Conservation (phyloP, 805 yeast genomes). For the Metschnikowia proteae region DNA sequence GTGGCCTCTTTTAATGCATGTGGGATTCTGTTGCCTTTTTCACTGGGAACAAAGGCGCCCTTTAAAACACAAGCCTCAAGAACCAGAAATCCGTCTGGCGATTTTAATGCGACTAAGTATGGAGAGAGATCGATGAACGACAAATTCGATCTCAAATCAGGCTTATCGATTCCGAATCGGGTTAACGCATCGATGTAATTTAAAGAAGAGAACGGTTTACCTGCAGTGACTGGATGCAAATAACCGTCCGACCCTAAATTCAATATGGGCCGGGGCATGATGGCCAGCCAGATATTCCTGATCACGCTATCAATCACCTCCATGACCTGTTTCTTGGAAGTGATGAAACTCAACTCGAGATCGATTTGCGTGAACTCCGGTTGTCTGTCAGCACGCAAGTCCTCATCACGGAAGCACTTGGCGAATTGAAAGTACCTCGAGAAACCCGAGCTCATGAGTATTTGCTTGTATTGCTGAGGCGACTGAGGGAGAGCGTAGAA, state of each 20-base stretch:
- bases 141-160: slow-evolving; percentile 72
- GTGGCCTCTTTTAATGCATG: slow-evolving; percentile 33
- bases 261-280: slow-evolving; percentile 39
- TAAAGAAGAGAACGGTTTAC: slow-evolving; percentile 36
- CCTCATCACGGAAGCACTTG: slow-evolving; percentile 94
- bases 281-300: slow-evolving; percentile 49
- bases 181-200: slow-evolving; percentile 67
- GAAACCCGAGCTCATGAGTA: slow-evolving; percentile 91
- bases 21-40: slow-evolving; percentile 29
- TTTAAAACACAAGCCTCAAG: slow-evolving; percentile 70
- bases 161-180: slow-evolving; percentile 88
- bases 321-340: slow-evolving; percentile 61
- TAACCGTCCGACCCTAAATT: slow-evolving; percentile 29
- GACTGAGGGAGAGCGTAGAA: slow-evolving; percentile 95
- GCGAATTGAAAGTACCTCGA: slow-evolving; percentile 86
- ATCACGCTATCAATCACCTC: slow-evolving; percentile 58
- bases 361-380: slow-evolving; percentile 98
- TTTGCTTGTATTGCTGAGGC: slow-evolving; percentile 95
- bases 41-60: slow-evolving; percentile 36
- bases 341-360: slow-evolving; percentile 85
- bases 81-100: slow-evolving; percentile 52
- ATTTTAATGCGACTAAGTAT: slow-evolving; percentile 28
- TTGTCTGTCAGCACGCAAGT: slow-evolving; percentile 89
- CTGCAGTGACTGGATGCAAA: slow-evolving; percentile 20
- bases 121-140: slow-evolving; percentile 47